Conservation (phyloP, 140 eudicot genomes). For the Bidens hawaiensis region DNA sequence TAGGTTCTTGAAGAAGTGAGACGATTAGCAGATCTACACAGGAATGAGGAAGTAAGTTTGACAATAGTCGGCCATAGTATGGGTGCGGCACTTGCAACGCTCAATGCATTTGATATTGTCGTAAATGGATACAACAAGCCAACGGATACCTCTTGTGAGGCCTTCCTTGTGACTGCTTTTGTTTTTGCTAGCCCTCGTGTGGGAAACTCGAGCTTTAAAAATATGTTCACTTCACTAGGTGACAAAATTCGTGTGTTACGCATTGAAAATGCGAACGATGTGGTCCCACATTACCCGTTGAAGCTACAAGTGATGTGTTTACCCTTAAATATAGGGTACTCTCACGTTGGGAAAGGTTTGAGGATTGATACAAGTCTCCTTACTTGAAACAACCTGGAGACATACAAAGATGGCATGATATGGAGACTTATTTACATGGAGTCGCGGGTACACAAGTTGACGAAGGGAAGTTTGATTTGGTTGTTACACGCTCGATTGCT, state of each 20-base stretch:
- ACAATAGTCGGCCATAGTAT: conserved; percentile 71
- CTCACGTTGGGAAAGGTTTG: conserved; percentile 44
- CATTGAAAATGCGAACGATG: conserved; percentile 37
- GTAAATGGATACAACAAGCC: conserved; percentile 40
- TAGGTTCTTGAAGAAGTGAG: conserved; percentile 57
- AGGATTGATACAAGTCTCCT: conserved; percentile 39
- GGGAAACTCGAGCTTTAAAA: conserved; percentile 45
- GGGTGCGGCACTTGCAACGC: conserved; percentile 64
- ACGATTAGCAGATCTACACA: conserved; percentile 43
- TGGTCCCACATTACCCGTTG: conserved; percentile 54
- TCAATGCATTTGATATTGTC: conserved; percentile 66
- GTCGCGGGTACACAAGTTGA: conserved; percentile 45
- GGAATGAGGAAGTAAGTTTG: conserved; percentile 63
- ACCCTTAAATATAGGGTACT: conserved; percentile 37
- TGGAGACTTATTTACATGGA: conserved; percentile 60
- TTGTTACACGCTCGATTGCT: conserved; percentile 36
- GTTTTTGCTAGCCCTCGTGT: conserved; percentile 67
- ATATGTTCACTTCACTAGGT: not conserved
- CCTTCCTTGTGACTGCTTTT: conserved; percentile 58
- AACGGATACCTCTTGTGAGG: conserved; percentile 19
- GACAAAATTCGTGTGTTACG: conserved; percentile 41
- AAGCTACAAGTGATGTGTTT: not conserved
- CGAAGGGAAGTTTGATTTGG: conserved; percentile 39
- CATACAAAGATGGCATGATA: conserved; percentile 40
- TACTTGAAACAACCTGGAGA: conserved; percentile 43